phyloP scores from a whole-genome alignment of 306 rosid genomes.

The Rubus parviflorus region DNA sequence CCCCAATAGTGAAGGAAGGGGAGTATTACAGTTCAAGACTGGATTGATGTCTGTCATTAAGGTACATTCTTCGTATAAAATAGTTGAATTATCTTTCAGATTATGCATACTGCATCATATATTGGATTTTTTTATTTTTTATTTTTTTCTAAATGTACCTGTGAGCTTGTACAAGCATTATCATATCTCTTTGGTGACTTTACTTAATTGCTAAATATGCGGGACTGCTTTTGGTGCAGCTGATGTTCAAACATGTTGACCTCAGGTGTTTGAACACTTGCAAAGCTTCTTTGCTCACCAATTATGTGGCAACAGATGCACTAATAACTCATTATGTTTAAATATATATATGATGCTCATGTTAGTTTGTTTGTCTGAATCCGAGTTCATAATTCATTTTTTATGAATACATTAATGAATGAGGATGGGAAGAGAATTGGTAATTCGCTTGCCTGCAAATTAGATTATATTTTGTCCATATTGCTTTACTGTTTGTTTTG shows the following conservation, averaged over 20 bases:
- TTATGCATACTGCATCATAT: constrained; percentile 7
- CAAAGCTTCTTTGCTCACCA: background rate
- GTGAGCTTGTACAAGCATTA: background rate
- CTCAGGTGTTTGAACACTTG: background rate
- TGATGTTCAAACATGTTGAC: constrained; percentile 4
- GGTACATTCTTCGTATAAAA: constrained; percentile 43
- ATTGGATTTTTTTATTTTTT: background rate
- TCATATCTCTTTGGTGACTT: background rate
- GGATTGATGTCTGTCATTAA: constrained; percentile 96
- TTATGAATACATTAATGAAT: background rate
- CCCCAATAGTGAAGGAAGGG: constrained; percentile 97
- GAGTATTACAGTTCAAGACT: constrained; percentile 95
- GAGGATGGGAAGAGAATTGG: background rate
- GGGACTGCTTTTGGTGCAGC: background rate
- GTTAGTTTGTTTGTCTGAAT: background rate
- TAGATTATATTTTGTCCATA: background rate
- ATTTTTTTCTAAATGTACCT: background rate
- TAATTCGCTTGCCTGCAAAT: background rate
- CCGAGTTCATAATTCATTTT: background rate
- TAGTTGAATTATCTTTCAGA: background rate
- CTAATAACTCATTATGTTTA: background rate
- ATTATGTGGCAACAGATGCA: background rate
- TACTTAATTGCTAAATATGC: background rate
- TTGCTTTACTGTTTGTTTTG: background rate
- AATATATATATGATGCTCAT: background rate